Percentiles rank a stretch among this genome's conserved stretches.
These are phyloP conservation scores for Oxytropis ochrocephala DNA, from an alignment of 306 rosid species.

Conservation along the genomic window DNA sequence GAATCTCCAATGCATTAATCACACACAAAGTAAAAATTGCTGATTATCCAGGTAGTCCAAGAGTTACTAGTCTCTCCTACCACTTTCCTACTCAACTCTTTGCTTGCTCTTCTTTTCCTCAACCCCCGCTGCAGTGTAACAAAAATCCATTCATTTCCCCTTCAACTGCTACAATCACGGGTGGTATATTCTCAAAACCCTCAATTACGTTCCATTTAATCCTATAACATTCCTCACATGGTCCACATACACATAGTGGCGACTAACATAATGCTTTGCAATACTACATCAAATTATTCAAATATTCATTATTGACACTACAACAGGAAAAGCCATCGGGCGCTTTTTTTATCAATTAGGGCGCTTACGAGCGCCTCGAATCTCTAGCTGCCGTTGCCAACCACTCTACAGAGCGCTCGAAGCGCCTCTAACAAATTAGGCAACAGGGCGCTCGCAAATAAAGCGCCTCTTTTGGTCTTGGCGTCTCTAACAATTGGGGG, in stretches of 20 bases:
- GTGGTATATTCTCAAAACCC: neutral
- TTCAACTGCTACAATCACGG: neutral
- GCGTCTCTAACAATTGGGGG: too few species aligned
- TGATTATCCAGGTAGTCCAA: neutral
- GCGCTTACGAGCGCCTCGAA: too few species aligned
- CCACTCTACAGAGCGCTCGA: too few species aligned
- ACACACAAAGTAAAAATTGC: too few species aligned
- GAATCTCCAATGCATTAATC: too few species aligned
- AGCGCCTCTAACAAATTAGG: too few species aligned
- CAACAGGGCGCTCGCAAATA: too few species aligned
- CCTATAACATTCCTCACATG: neutral
- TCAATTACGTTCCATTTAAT: neutral
- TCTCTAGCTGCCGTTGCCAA: too few species aligned
- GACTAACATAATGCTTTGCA: neutral
- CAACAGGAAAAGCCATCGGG: too few species aligned
- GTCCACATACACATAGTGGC: neutral
- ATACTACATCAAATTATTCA: conserved; percentile 1
- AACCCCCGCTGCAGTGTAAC: neutral
- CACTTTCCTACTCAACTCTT: neutral
- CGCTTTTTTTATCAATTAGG: too few species aligned
- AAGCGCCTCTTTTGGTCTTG: too few species aligned
- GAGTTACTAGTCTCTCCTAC: neutral
- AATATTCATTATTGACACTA: neutral
- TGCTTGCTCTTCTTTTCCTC: neutral
- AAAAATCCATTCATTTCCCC: neutral